Base-by-base conservation (phyloP, 2,329 filamentous ascomycete genomes). In the Curvularia lunata region DNA sequence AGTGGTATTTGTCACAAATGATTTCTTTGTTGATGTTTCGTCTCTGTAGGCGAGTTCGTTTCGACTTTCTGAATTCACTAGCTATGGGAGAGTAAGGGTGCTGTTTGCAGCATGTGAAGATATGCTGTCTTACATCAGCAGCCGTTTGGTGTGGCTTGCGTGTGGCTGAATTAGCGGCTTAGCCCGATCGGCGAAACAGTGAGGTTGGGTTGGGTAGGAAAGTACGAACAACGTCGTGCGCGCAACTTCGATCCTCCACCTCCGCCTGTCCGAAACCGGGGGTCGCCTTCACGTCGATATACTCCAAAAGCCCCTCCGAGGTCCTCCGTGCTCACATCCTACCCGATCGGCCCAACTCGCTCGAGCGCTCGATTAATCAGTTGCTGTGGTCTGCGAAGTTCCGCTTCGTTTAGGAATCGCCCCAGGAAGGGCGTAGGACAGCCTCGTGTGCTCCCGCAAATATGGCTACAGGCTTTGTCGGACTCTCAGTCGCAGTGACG, bases 401-500 rank as follows among this genome's bases (percentile, higher is more conserved):
- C 46, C 55, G 32, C 48, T 47, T 37, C 50, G 50, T 46, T 45
- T 37, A 56, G 41, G 30, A 45, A 43, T 21, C 41, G 28, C 41
- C 41, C 50, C 28, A 30, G 28, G 50, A 37, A 56, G 47, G 48
- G 48, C 53, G 38, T 18, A 32, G 48, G 42, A 38, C 25, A 42
- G 47, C 32, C 34, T 42, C 32, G 40, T 30, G 19, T 42, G 42
- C 41, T 28, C 27, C 38, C 18, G 42, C 59, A 56, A 62, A 34
- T 66, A 90, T 90, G 88, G 86, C 71, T 48, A 82, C 83, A 58
- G 83, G 87, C 71, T 92, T 94, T 74, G 86, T 91, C 70, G 91
- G 91, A 61, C 84, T 91, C 75, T 87, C 88, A 59, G 91, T 95
- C 78, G 80, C 87, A 59, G 88, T 95, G 69, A 89, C 88, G 34